phyloP scores from a whole-genome alignment of 2,329 filamentous ascomycete species.

The Phialocephala sp. region DNA sequence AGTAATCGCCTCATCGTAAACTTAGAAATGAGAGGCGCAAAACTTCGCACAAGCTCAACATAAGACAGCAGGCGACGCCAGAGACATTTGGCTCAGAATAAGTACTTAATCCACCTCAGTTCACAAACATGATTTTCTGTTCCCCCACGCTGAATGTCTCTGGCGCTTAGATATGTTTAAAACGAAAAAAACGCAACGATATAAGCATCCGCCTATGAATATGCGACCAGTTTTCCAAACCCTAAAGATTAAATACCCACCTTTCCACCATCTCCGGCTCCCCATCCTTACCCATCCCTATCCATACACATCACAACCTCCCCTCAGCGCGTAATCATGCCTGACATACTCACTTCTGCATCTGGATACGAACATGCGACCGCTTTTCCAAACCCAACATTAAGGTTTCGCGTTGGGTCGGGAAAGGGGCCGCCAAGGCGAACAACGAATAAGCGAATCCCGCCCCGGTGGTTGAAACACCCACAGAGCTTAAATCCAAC shows the following conservation, averaged over 20 bases:
- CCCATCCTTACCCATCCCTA: no score
- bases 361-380: not conserved
- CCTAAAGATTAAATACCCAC: no score
- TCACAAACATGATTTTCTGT: not conserved
- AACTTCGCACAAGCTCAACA: not conserved
- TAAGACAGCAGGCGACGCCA: not conserved
- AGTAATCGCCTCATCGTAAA: not conserved
- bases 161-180: not conserved
- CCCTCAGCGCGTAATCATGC: no score
- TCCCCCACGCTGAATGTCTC: no score
- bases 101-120: not conserved
- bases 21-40: not conserved
- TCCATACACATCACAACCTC: no score
- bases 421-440: not conserved
- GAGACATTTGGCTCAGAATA: not conserved
- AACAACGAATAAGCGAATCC: not conserved
- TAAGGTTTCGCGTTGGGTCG: not conserved
- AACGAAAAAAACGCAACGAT: not conserved
- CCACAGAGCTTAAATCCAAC: not conserved
- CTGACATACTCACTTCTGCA: not conserved
- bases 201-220: not conserved
- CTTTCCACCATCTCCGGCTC: no score
- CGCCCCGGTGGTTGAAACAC: not conserved
- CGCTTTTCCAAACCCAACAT: conserved; percentile 1
- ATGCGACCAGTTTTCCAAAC: no score